Evolutionary conservation across 306 rosid genomes (phyloP).

Genomic region (Canavalia gladiata): DNA sequence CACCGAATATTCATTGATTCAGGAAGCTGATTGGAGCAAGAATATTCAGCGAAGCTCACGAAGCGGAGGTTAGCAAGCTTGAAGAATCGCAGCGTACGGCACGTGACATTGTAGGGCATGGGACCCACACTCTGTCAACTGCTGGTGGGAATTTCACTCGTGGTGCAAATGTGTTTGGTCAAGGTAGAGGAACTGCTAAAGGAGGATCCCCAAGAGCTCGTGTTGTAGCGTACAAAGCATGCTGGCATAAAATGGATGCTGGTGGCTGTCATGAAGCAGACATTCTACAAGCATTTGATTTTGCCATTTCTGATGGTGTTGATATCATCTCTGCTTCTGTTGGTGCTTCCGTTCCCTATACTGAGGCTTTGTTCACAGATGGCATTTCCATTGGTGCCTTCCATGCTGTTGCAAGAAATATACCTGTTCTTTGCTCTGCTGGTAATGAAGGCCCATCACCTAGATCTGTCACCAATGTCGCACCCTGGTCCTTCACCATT

Average conservation of each 20-base stretch:
- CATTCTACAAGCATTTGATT: constrained; percentile 59
- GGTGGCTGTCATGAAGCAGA: constrained; percentile 60
- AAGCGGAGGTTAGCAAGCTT: background rate
- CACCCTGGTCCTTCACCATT: constrained; percentile 73
- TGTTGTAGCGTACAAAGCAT: constrained; percentile 70
- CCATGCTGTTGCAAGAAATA: constrained; percentile 55
- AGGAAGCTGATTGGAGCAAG: constrained; percentile 85
- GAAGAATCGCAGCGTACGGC: constrained; percentile 37
- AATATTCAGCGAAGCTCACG: constrained; percentile 55
- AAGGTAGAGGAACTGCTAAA: constrained; percentile 61
- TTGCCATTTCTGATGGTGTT: constrained; percentile 71
- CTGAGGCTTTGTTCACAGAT: constrained; percentile 42
- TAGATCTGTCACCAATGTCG: constrained; percentile 41
- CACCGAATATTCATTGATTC: too few species aligned
- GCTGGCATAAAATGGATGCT: constrained; percentile 43
- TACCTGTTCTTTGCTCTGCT: constrained; percentile 44
- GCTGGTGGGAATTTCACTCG: constrained; percentile 71
- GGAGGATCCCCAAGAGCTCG: constrained; percentile 55
- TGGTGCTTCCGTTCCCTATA: constrained; percentile 36
- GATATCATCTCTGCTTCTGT: constrained; percentile 59
- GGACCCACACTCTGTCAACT: constrained; percentile 79
- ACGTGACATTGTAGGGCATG: constrained; percentile 75
- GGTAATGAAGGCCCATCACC: constrained; percentile 56
- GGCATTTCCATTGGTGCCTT: constrained; percentile 62
- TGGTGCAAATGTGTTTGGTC: constrained; percentile 46